These are phyloP conservation scores for Amauroascus niger DNA, from an alignment of 2,329 filamentous ascomycete genomes.

Conservation along the genomic window DNA sequence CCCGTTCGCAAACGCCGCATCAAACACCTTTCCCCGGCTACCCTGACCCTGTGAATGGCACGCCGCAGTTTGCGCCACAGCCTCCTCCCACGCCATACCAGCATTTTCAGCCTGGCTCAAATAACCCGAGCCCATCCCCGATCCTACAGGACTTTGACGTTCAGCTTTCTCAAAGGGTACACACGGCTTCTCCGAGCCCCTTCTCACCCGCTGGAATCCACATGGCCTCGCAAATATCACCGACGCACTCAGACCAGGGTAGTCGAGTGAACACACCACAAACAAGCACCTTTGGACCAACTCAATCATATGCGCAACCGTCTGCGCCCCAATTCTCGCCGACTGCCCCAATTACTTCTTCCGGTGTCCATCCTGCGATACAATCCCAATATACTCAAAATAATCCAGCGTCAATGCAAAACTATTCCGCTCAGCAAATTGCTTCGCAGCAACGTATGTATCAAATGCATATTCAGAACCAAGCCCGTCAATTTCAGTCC, in stretches of 20 bases:
- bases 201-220: constrained; percentile 70
- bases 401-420: constrained; percentile 37
- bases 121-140: constrained; percentile 82
- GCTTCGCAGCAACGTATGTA: constrained; percentile 67
- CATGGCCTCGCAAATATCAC: constrained; percentile 62
- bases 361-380: constrained; percentile 34
- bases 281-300: constrained; percentile 57
- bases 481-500: constrained; percentile 53
- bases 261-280: constrained; percentile 60
- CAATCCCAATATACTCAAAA: constrained; percentile 38
- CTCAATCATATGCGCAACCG: constrained; percentile 32
- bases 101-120: constrained; percentile 70
- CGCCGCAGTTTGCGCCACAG: constrained; percentile 48
- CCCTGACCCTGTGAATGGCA: constrained; percentile 52
- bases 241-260: constrained; percentile 63
- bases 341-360: constrained; percentile 32
- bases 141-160: constrained; percentile 66
- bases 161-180: constrained; percentile 67
- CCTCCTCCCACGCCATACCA: constrained; percentile 61
- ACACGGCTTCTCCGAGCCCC: constrained; percentile 84
- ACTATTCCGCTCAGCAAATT: constrained; percentile 47
- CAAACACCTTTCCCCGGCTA: constrained; percentile 64
- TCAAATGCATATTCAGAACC: constrained; percentile 73
- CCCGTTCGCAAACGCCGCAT: constrained; percentile 86
- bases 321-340: constrained; percentile 37